Base-by-base conservation (phyloP, 805 yeast genomes). In the Lachancea sp. region DNA sequence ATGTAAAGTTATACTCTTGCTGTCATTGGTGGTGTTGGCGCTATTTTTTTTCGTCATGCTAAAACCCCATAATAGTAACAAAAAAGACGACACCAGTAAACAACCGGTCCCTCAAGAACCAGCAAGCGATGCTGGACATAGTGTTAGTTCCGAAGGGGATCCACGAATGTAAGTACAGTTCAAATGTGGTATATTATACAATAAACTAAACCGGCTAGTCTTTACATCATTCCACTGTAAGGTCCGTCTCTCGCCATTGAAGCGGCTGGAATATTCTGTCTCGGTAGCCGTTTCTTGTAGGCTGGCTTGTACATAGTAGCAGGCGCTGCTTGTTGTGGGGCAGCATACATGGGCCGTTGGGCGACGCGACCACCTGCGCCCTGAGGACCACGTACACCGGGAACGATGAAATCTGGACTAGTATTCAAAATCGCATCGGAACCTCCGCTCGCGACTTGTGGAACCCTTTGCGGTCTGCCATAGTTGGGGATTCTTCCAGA, bases 1-100 rank as follows among this genome's bases (percentile, higher is more conserved):
- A 64, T 93, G 98, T 67, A 89, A 88, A 62, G 66, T 91, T 32
- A 90, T 91, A 11, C 71, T 91, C 33, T 72, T 91, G 40, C 65
- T 93, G 48, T 67, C 80, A 4, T 71, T 91, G 44, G 62, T 89
- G 19, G 91, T 88, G 18, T 67, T 88, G 29, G 81, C 85, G 3
- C 68, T 88, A 44, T 68, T 89, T 37, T 75, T 89, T 51, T 60
- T 88, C 13, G 78, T 90, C 2, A 65, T 89, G 52, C 73, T 86
- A 48, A 84, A 81, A 55, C 90, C 90, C 0, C 67, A 59, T 49
- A 89, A 59, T 48, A 44, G 46, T 3, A 29, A 15, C 34, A 43
- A 47, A 20, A 44, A 16, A 43, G 47, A 7, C 25, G 34, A 9
- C 37, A 35, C 9, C 45, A 41, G 34, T 5, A 18, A 20, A 6